Conservation (phyloP, 176 grass and related monocot genomes). For the Alopecurus myosuroides region DNA sequence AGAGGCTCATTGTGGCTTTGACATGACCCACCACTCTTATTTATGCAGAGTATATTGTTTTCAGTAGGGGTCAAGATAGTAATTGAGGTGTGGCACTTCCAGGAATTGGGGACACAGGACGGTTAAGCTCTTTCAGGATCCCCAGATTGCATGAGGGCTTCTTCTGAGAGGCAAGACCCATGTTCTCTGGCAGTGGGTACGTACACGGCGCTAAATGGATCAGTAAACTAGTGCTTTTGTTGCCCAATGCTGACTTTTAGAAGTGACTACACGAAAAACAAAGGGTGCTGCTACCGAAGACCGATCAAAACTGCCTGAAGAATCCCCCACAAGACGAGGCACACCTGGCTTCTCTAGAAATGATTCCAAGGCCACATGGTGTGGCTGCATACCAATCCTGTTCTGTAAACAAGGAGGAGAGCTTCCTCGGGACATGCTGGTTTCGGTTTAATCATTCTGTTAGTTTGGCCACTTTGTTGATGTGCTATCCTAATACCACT, state of each 20-base stretch:
- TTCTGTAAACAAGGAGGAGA: background rate
- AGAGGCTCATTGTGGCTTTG: background rate
- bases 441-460: background rate
- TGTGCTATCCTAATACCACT: background rate
- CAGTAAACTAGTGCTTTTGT: background rate
- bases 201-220: conserved; percentile 2
- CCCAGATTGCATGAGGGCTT: background rate
- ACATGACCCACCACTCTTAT: background rate
- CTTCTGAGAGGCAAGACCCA: conserved; percentile 9
- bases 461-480: background rate
- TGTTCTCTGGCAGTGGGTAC: conserved; percentile 7
- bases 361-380: background rate
- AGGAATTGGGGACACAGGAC: background rate
- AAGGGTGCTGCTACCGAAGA: conserved; percentile 18
- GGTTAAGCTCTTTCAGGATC: background rate
- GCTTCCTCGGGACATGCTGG: background rate
- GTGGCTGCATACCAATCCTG: background rate
- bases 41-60: background rate
- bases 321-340: conserved; percentile 6
- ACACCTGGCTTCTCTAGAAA: background rate
- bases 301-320: background rate
- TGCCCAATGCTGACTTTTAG: background rate
- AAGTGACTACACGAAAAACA: conserved; percentile 18
- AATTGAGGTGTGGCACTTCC: background rate
- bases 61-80: background rate